These are phyloP conservation scores for Fragilariopsis cylindrus DNA, from an alignment of 108 stramenopile genomes.

Conservation along the genomic window DNA sequence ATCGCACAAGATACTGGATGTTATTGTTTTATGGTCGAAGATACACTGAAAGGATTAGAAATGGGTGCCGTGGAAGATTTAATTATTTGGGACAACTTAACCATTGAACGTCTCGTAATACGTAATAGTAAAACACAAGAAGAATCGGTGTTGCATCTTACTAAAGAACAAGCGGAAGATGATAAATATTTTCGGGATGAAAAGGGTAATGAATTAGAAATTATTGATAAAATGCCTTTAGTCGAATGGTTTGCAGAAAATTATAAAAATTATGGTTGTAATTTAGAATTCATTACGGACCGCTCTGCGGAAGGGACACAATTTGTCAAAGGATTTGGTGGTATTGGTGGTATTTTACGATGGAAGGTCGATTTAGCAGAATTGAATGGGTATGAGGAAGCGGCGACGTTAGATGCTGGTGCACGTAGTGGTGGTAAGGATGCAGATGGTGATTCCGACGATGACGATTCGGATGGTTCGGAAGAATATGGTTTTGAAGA, in stretches of 20 bases:
- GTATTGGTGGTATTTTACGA: slow-evolving; percentile 96
- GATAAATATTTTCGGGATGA: slow-evolving; percentile 85
- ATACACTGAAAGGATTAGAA: slow-evolving; percentile 97
- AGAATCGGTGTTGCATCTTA: slow-evolving; percentile 87
- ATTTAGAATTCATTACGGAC: slow-evolving; percentile 98
- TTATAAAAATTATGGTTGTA: slow-evolving; percentile 96
- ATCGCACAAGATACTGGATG: slow-evolving; percentile 98
- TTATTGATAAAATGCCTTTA: slow-evolving; percentile 82
- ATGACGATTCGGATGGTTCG: slow-evolving; percentile 45
- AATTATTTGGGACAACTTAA: slow-evolving; percentile 96
- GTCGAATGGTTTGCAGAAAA: slow-evolving; percentile 99
- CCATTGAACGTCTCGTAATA: slow-evolving; percentile 77
- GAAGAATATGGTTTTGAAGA: slow-evolving; percentile 89
- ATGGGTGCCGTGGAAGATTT: slow-evolving; percentile 98
- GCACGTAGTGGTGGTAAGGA: slow-evolving; percentile 39
- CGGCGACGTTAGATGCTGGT: slow-evolving; percentile 41
- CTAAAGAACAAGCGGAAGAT: slow-evolving; percentile 87
- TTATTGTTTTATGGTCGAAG: slow-evolving; percentile 98
- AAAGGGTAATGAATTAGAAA: slow-evolving; percentile 93
- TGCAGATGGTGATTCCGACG: slow-evolving; percentile 58
- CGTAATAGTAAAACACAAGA: slow-evolving; percentile 85
- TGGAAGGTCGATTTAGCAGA: slow-evolving; percentile 98
- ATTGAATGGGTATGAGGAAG: slow-evolving; percentile 74
- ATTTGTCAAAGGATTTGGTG: slow-evolving; percentile 99
- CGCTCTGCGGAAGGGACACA: slow-evolving; percentile 96